Percentiles rank a stretch among this genome's conserved stretches.
phyloP scores from a whole-genome alignment of 352 stramenopile genomes.

The Pythium guiyangense region DNA sequence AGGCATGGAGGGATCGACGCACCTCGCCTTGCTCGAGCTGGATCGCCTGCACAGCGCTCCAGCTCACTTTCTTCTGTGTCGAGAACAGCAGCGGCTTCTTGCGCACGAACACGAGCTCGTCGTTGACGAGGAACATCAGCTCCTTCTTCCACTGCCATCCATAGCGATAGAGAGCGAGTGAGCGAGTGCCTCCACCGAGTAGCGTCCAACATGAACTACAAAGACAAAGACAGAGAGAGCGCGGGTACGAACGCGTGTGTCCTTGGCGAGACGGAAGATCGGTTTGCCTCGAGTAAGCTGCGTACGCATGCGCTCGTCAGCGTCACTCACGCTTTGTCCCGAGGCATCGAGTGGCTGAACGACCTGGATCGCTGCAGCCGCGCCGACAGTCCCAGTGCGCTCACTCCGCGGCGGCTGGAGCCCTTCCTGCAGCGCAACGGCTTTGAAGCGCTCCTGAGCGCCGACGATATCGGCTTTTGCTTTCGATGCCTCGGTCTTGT shows the following conservation, averaged over 20 bases:
- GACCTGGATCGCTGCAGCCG: neutral
- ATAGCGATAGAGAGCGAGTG: neutral
- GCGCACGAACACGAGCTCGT: slow-evolving; percentile 26
- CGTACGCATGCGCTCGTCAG: slow-evolving; percentile 3
- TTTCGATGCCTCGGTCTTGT: slow-evolving; percentile 8
- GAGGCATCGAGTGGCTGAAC: neutral
- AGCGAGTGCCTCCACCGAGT: neutral
- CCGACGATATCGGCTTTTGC: neutral
- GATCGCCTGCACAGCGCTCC: slow-evolving; percentile 24
- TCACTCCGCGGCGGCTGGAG: slow-evolving; percentile 1
- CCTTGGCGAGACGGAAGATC: slow-evolving; percentile 16
- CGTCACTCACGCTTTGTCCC: neutral
- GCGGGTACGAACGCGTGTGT: slow-evolving; percentile 8
- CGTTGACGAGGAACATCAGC: slow-evolving; percentile 21
- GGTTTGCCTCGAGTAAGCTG: slow-evolving; percentile 13
- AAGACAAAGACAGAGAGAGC: neutral
- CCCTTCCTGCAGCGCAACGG: neutral
- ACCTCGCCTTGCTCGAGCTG: slow-evolving; percentile 28
- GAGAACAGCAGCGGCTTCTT: slow-evolving; percentile 29
- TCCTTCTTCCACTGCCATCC: slow-evolving; percentile 29
- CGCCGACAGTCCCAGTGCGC: neutral
- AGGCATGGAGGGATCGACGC: neutral
- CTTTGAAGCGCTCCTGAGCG: slow-evolving; percentile 6
- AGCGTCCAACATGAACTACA: neutral
- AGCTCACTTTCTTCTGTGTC: slow-evolving; percentile 26